Base-by-base conservation (phyloP, 1,284 basidiomycete species). In the Coniophora puteana region DNA sequence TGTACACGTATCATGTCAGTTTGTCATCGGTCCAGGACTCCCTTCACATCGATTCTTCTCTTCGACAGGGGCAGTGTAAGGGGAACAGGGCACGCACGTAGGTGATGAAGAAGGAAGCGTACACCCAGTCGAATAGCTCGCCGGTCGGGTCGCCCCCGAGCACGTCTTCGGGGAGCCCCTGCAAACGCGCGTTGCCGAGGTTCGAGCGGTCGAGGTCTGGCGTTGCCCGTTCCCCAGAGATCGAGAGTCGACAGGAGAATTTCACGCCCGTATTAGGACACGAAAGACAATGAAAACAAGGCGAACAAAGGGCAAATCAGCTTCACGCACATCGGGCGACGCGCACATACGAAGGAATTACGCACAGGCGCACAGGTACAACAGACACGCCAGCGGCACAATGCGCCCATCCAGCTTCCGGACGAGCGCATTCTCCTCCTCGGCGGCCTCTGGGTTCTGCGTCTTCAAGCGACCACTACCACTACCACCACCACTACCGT, bases 1-100 rank as follows among this genome's bases (percentile, higher is more conserved):
- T 87, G 49, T n/a, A 41, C 21, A 16, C 14, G 1, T 10, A 17
- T 10, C 26, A 11, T 27, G n/a, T 31, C 29, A 31, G n/a, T 7
- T 16, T 31, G 29, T 27, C 14, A 31, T 8, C 14, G 20, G 29
- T 8, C 14, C 14, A 14, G 29, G 6, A 18, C 29, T n/a, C 14
- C 14, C 10, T 27, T 27, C 26, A n/a, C 10, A 27, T 27, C 26
- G n/a, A 27, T 27, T 10, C 10, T 27, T n/a, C 10, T 27, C n/a
- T n/a, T n/a, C n/a, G n/a, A n/a, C n/a, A n/a, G n/a, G n/a, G n/a
- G n/a, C n/a, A n/a, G n/a, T n/a, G n/a, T 16, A 31, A 18, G 29
- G n/a, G 29, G 29, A 31, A 18, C 14, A 31, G n/a, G 29, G 29
- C 7, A 65, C 36, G 11, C 26, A 37, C 36, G 13, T 18, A 40